phyloP scores from a whole-genome alignment of 73 alveolate species.

The Uronychia binucleata region DNA sequence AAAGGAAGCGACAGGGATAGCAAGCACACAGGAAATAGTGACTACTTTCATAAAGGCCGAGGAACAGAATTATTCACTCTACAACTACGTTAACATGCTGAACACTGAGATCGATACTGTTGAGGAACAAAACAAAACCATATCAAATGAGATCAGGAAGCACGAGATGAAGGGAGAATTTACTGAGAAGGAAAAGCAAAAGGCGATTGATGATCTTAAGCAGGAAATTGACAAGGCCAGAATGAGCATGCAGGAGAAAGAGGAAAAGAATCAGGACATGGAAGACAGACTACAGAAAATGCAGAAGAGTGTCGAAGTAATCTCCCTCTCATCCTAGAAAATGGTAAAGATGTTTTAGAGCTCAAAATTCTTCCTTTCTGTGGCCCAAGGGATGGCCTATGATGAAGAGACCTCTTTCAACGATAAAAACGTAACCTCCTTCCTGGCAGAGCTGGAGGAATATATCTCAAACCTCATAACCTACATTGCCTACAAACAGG shows the following conservation, averaged over 20 bases:
- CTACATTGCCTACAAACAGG: conserved; percentile 58
- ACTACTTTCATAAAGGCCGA: conserved; percentile 82
- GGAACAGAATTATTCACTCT: conserved; percentile 74
- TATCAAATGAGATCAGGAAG: conserved; percentile 39
- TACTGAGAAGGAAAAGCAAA: conserved; percentile 34
- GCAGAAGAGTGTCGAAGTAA: conserved; percentile 31
- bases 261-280: conserved; percentile 34
- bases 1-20: conserved; percentile 74
- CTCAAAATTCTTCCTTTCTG: conserved; percentile 53
- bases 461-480: conserved; percentile 63
- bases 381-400: conserved; percentile 62
- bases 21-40: conserved; percentile 74
- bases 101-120: conserved; percentile 70
- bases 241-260: conserved; percentile 4
- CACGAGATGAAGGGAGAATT: conserved; percentile 46
- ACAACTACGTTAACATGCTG: conserved; percentile 70
- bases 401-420: conserved; percentile 67
- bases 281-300: conserved; percentile 38
- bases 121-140: conserved; percentile 66
- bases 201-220: conserved; percentile 18
- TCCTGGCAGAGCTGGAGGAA: conserved; percentile 71
- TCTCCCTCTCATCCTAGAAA: not conserved
- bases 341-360: conserved; percentile 49
- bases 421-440: conserved; percentile 58
- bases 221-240: not conserved